Evolutionary conservation across 805 yeast genomes (phyloP), one percentile per base, ranked within the genome.

Genomic region (Candida michaelii): DNA sequence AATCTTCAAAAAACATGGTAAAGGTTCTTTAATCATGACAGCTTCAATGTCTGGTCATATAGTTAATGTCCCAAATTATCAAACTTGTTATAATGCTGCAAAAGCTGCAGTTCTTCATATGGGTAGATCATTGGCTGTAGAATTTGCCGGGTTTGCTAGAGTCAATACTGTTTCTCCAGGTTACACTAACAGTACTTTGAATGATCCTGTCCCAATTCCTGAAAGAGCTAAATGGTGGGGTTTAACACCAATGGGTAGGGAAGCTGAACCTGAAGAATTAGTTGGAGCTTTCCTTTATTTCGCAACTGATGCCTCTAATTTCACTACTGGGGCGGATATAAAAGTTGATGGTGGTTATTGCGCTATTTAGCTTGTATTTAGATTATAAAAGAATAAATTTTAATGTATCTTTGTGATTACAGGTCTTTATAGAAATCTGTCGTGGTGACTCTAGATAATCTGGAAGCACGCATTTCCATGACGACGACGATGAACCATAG

Each of bases 31-130:
- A 46, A 64, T 71, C 43, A 56, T 69, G 47, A 71, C 76, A 13
- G 73, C 75, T 4, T 69, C 74, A 16, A 71, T 71, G 71, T 66
- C 73, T 10, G 76, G 74, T n/a, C 73, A 68, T 54, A 69, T 71
- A 50, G 74, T 65, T 39, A 71, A 71, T 49, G 64, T 69, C 30
- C 76, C 76, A 3, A 73, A 71, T 50, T 47, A 63, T 45, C 76
- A 71, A 51, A 71, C 74, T 15, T 73, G 74, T 25, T 71, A 71
- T 55, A 71, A 71, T 51, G 74, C 75, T 16, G 73, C 71, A 44
- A 71, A 71, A 58, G 75, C 76, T 30, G 76, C 70, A 2, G 62
- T 66, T 36, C 53, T 66, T 27, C 75, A 70, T 53, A 63, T 71
- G 44, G 64, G 70, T 39, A 65, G 58, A 50, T 69, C 74, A 5